Conservation (phyloP, 441 rosid genomes). For the Metrosideros polymorpha region DNA sequence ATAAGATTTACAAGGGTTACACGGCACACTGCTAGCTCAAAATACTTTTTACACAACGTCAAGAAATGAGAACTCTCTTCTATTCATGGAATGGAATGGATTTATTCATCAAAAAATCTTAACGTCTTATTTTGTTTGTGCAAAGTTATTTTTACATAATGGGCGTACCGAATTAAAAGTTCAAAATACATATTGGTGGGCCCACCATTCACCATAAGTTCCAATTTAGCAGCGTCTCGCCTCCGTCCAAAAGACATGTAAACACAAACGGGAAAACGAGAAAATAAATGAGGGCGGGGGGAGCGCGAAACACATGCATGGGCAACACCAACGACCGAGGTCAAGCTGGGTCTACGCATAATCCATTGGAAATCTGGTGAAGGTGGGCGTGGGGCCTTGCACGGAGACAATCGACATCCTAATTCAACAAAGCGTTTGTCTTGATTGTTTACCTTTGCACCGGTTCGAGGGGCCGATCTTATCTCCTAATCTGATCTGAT, state of each 20-base stretch:
- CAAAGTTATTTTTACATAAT: neutral
- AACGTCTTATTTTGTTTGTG: too few relatives aligned
- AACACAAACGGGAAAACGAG: neutral
- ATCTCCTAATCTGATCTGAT: neutral
- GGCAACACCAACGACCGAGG: neutral
- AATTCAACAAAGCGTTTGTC: neutral
- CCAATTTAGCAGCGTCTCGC: neutral
- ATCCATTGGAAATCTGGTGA: neutral
- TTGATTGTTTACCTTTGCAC: neutral
- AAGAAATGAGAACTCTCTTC: neutral
- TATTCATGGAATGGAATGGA: neutral
- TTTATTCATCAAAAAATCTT: too few relatives aligned
- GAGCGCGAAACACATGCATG: neutral
- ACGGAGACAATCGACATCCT: neutral
- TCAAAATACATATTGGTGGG: neutral
- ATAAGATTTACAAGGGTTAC: neutral
- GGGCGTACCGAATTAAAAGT: neutral
- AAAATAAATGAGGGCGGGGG: neutral
- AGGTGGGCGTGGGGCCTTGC: too few relatives aligned
- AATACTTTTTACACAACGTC: neutral
- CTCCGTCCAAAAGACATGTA: neutral
- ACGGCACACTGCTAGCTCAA: neutral
- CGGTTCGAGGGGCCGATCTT: neutral
- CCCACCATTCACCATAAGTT: neutral
- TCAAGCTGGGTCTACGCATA: neutral